These are phyloP conservation scores for Aureobasidium sp. DNA, from an alignment of 2,329 filamentous ascomycete genomes.

Conservation along the genomic window DNA sequence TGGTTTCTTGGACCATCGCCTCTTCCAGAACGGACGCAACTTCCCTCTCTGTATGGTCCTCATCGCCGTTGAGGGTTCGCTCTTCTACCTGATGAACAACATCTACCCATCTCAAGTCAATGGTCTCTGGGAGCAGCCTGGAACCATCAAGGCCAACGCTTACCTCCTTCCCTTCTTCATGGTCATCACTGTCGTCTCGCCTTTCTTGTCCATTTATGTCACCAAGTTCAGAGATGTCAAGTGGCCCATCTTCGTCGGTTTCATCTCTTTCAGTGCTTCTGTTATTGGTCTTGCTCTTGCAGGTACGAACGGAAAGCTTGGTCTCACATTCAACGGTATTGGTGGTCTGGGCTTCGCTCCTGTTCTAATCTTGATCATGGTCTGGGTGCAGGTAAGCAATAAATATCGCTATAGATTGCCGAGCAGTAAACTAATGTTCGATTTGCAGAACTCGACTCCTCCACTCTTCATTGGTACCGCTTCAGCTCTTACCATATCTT, in stretches of 20 bases:
- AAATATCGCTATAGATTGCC: neutral
- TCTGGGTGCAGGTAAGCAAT: constrained; percentile 2
- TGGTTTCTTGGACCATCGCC: constrained; percentile 7
- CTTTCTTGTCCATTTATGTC: constrained; percentile 1
- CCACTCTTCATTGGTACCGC: constrained; percentile 8
- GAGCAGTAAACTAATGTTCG: neutral
- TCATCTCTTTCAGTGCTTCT: constrained; percentile 2
- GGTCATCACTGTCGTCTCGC: constrained; percentile 6
- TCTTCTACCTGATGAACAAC: constrained; percentile 8
- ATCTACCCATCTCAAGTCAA: constrained; percentile 4
- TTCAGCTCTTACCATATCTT: constrained; percentile 7
- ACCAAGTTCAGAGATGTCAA: constrained; percentile 5
- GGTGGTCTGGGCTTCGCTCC: constrained; percentile 2
- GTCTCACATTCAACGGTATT: constrained; percentile 1
- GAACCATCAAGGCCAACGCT: constrained; percentile 2
- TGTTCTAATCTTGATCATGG: constrained; percentile 6
- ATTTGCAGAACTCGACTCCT: neutral
- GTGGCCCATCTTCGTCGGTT: constrained; percentile 4
- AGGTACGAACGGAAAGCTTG: neutral
- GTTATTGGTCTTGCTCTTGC: neutral
- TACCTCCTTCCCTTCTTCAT: constrained; percentile 6
- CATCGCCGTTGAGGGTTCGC: constrained; percentile 1
- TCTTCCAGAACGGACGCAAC: constrained; percentile 9
- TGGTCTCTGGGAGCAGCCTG: constrained; percentile 2
- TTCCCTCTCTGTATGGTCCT: constrained; percentile 7